phyloP scores from a whole-genome alignment of 2,329 filamentous ascomycete species.

The Sclerotinia minor region DNA sequence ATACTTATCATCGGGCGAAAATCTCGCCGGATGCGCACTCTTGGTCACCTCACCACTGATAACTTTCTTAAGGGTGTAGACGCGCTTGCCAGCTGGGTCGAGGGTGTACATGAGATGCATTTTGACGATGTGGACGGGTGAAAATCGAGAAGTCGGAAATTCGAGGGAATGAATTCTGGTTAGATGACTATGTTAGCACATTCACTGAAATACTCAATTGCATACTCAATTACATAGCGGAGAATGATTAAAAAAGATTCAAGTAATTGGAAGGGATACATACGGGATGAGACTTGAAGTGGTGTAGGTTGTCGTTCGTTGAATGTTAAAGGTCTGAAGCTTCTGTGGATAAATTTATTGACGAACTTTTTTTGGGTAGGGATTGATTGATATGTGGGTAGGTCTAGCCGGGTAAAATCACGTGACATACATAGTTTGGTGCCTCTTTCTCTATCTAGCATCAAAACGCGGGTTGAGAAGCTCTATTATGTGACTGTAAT shows the following conservation, averaged over 20 bases:
- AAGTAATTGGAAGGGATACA: background rate
- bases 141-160: background rate
- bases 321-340: slow-evolving; percentile 2
- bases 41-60: slow-evolving; percentile 83
- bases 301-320: slow-evolving; percentile 6
- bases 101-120: slow-evolving; percentile 87
- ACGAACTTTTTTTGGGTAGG: slow-evolving; percentile 19
- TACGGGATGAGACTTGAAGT: background rate
- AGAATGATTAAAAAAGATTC: background rate
- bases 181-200: background rate
- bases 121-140: slow-evolving; percentile 12
- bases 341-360: slow-evolving; percentile 20
- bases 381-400: background rate
- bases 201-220: background rate
- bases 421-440: background rate
- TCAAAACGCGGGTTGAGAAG: background rate
- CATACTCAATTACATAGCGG: background rate
- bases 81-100: slow-evolving; percentile 77
- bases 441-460: too few species aligned
- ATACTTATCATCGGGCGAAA: slow-evolving; percentile 99
- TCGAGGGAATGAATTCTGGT: background rate
- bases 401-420: background rate
- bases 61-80: slow-evolving; percentile 95
- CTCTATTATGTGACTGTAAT: too few species aligned
- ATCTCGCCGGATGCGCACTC: slow-evolving; percentile 92